Conservation (phyloP, 176 grass and related monocot species). For the Carex kokanica region DNA sequence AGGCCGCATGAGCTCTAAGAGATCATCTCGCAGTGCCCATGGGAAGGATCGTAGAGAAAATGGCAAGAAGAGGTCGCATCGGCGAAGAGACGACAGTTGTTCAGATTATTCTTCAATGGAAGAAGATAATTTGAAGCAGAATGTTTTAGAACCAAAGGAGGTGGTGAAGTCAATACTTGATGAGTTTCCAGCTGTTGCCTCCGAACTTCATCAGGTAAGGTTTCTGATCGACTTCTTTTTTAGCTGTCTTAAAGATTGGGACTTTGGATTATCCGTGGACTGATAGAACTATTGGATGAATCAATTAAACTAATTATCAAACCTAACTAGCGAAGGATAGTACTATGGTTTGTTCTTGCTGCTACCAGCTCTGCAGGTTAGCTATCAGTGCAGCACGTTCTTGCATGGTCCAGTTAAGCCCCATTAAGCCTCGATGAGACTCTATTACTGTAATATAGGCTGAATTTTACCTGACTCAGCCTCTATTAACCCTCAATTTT, state of each 20-base stretch:
- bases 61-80: conserved; percentile 18
- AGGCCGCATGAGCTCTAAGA: neutral
- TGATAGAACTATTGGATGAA: neutral
- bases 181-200: conserved; percentile 45
- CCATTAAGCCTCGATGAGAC: neutral
- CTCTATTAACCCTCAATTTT: neutral
- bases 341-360: neutral
- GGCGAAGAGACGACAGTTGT: neutral
- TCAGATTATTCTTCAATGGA: conserved; percentile 34
- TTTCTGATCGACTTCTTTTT: neutral
- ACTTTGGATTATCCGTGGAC: neutral
- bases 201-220: conserved; percentile 58
- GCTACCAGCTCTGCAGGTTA: neutral
- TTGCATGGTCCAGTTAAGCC: neutral
- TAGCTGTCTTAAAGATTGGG: neutral
- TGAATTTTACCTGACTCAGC: neutral
- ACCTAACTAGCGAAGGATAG: neutral
- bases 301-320: neutral
- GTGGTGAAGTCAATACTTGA: conserved; percentile 50
- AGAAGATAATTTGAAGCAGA: conserved; percentile 19
- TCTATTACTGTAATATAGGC: neutral
- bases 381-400: neutral
- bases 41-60: conserved; percentile 30
- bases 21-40: conserved; percentile 29
- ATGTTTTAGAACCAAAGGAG: conserved; percentile 47